phyloP scores from a whole-genome alignment of 352 stramenopile species.

The Pythium sp. region DNA sequence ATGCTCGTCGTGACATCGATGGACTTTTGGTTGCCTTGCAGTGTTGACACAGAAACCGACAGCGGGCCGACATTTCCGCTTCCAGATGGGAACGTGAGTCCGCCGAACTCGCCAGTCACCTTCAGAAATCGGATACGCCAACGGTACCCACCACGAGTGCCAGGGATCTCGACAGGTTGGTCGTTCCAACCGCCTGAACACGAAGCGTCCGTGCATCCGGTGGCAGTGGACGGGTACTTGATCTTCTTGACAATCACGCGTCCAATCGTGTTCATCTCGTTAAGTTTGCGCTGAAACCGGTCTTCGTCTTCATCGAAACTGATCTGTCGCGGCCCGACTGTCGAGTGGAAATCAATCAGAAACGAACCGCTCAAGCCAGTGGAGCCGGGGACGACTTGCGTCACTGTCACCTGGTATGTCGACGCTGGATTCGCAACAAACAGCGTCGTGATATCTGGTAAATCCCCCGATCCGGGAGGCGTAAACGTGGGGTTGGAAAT shows the following conservation, averaged over 20 bases:
- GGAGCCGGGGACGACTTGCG: conserved; percentile 86
- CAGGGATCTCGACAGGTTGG: conserved; percentile 61
- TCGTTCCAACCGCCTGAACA: conserved; percentile 92
- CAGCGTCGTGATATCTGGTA: conserved; percentile 57
- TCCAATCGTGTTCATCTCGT: conserved; percentile 94
- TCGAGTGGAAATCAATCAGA: conserved; percentile 86
- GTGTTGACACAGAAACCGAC: conserved; percentile 29
- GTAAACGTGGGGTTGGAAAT: conserved; percentile 89
- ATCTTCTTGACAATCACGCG: conserved; percentile 87
- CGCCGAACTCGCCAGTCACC: conserved; percentile 65
- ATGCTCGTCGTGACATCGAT: conserved; percentile 58
- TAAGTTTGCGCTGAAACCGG: conserved; percentile 89
- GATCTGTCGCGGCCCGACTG: conserved; percentile 69
- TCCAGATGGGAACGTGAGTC: conserved; percentile 70
- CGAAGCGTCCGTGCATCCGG: conserved; percentile 38
- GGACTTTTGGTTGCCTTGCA: conserved; percentile 43
- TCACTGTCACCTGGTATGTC: conserved; percentile 63
- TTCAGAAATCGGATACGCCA: conserved; percentile 78
- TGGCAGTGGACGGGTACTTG: conserved; percentile 80
- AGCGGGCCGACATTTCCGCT: conserved; percentile 74
- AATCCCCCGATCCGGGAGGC: conserved; percentile 89
- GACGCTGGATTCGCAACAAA: conserved; percentile 27
- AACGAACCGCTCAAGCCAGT: conserved; percentile 89
- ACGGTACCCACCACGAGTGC: conserved; percentile 78
- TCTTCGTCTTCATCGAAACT: conserved; percentile 86